Evolutionary conservation across 371 early-diverging fungal genomes (phyloP), one percentile per base, ranked within the genome.

Genomic region (Actinomortierella wolfii): DNA sequence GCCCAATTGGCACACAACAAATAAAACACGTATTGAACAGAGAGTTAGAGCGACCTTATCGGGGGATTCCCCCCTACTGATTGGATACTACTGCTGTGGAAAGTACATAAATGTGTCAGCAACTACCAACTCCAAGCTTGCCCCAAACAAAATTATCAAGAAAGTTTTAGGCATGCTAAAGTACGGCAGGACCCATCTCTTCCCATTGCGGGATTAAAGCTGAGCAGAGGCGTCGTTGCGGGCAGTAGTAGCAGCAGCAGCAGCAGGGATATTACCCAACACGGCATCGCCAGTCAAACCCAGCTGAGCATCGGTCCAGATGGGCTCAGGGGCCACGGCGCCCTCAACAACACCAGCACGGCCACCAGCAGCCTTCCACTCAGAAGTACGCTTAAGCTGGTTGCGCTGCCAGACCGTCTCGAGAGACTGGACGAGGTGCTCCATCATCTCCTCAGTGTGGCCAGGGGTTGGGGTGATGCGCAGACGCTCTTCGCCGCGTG

Each of bases 391-490:
- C 82, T 89, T 92, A 62, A 98, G 86, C 6, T 86, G 87, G 56
- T 94, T 87, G 57, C 91, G 87, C 46, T 81, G 74, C 97, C 97
- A 98, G 60, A 97, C 92, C 21, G 81, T 84, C 54, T 87, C 85
- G 39, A 98, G 82, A 18, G 95, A 90, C n/a, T 83, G 78, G 40
- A 97, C 91, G 51, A 98, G 87, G 40, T 87, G 82, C 57, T 90
- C 88, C 76, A 93, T 89, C 89, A 92, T 94, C 50, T 79, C 83
- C 20, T 75, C 79, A 54, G 81, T 88, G 77, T 98, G 99, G 54
- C 94, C 96, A 21, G 99, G 99, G 44, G 95, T 92, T 11, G 99
- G 99, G 7, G 99, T 97, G 80, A 97, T 97, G 44, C 99, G 92
- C 56, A 98, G 90, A 56, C 99, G 91, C 80, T 98, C 99, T 77